Base-by-base conservation (phyloP, 2,329 filamentous ascomycete species). In the Claviceps sp. region DNA sequence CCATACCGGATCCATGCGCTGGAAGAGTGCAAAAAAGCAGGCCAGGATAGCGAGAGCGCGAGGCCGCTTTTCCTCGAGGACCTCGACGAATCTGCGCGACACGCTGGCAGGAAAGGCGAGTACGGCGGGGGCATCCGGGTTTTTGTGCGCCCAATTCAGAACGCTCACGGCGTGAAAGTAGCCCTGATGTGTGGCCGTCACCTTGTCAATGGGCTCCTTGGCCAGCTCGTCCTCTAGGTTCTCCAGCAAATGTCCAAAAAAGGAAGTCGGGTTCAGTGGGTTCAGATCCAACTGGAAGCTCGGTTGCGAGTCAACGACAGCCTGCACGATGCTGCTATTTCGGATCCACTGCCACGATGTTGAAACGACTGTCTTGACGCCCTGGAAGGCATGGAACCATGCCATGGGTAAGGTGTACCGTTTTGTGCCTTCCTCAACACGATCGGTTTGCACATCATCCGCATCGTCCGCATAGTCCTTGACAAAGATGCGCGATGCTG, bases 381-480 rank as follows among this genome's bases (percentile, higher is more conserved):
- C 80, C 58, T 83, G 80, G 59, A 82, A 83, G 4, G 80, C 76
- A 60, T 83, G 80, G 54, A 84, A 83, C 79, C 79, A 83, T 3
- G 77, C 73, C 44, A 83, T 65, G 0, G 80, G 80, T n/a, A 82
- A 64, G 17, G 71, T 69, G 60, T 84, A 84, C 40, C 68, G 69
- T 45, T 55, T 67, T n/a, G 63, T 61, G 3, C 66, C 61, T 29
- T 34, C 29, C 4, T 71, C 68, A 3, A 61, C 58, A 11, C 62
- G 60, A 20, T 44, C 50, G 8, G 64, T 55, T 34, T 34, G 29
- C 29, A 34, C 29, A 34, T 34, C 29, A 11, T 34, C 29, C 9
- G 29, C 29, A 34, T 34, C 29, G 39, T 71, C 67, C 16, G 64
- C 64, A 29, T 81, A 78, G 52, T 80, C 77, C 49, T 79, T 76